Base-by-base conservation (phyloP, 306 rosid genomes). In the Fagus sylvatica region DNA sequence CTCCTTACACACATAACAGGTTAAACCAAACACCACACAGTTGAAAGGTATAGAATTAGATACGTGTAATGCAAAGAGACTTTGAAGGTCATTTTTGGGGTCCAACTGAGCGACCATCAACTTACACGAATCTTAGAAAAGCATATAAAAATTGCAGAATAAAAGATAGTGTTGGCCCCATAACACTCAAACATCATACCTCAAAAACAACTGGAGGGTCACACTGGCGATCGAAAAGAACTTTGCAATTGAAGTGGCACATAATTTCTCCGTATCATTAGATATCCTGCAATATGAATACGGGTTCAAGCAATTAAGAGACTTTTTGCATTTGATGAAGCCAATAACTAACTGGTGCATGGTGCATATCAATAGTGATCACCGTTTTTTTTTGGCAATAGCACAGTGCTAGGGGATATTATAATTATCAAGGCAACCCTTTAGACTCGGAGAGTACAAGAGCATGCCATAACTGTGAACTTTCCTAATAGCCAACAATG, bases 271-370 rank as follows among this genome's bases (percentile, higher is more conserved):
- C 76, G 67, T 74, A 77, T 79, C 75, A 72, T 36, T 33, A 34
- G 41, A 80, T 82, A 84, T 80, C 87, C 91, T 87, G 87, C 84
- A 87, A 74, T 82, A 72, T 79, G 54, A 74, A 79, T 64, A 87
- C 49, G 0, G 72, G 64, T 49, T 4, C 53, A 71, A 77, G 53
- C 49, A 72, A 79, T 77, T 72, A 77, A 61, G 59, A 71, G 70
- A 72, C 68, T 51, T 48, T 19, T 12, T 36, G 42, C 30, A 22
- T 7, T 43, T 48, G 2, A 57, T 22, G 6, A 57, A 33, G 34
- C 64, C 61, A 55, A 19, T 55, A 55, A 10, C 61, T 55, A 17
- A 55, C 32, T n/a, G 12, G 61, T 55, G 61, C 30, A 54, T 19
- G 62, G 12, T 56, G 62, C 64, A 57, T 55, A 6, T 1, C 19